Base-by-base conservation (phyloP, 176 grass and related monocot genomes). In the Cenchrus purpureus region DNA sequence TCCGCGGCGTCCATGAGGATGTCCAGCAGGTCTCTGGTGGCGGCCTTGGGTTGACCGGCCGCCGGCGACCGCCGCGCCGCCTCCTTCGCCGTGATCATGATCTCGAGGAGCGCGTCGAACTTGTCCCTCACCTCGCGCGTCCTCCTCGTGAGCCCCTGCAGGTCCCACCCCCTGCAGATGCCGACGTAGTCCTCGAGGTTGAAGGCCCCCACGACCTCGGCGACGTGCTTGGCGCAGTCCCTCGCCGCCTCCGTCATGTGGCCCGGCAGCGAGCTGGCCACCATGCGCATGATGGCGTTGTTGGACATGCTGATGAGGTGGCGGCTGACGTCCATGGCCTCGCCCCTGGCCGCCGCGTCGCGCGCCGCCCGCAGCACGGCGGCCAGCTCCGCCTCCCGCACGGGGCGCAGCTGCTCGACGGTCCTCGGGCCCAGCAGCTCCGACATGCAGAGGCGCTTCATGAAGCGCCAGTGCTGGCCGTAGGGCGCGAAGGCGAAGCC, bases 401-500 rank as follows among this genome's bases (percentile, higher is more conserved):
- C 72, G 19, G 88, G 93, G 8, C 88, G 86, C 1, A 92, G 88
- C 66, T 74, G 83, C 3, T 89, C 88, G 1, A 92, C 71, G n/a
- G 86, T 95, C 6, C 89, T 88, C 2, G 90, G 78, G 5, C 90
- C 90, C 0, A 95, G 93, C 49, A 95, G 88, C 74, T 95, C 88
- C 0, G 88, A 90, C 88, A 92, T 87, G 86, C 93, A 95, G 12
- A 95, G 82, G 0, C 89, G 73, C 79, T 92, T 92, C 55, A 95
- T 44, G 90, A 95, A 95, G 57, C 90, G 82, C 90, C 88, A 92
- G 74, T 95, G 83, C 14, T 79, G 83, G 50, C 88, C 69, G 52
- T 92, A 90, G 10, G 93, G 88, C 5, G 93, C 93, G 81, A 95
- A 92, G 50, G 87, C 90, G 44, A 95, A 92, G 14, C 85, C 93